Evolutionary conservation across 2,329 filamentous ascomycete genomes (phyloP), one percentile per base, ranked within the genome.

Genomic region (Fusarium austroafricanum): DNA sequence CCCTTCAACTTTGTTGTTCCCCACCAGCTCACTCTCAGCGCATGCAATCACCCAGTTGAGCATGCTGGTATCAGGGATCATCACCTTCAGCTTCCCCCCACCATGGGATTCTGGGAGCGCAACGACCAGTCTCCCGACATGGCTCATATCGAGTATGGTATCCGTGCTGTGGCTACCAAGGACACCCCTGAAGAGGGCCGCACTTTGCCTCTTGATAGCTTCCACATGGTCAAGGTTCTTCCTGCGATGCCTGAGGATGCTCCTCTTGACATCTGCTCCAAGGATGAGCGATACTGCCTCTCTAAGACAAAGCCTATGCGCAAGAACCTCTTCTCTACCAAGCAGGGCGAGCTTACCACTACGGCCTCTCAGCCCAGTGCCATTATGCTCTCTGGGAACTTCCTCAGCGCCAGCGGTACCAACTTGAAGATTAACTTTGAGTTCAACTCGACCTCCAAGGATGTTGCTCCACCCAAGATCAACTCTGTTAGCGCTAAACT

Each of bases 1-100:
- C 86, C 86, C n/a, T 86, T 89, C 78, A 77, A 86, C 77, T 89
- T 89, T 67, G 83, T 88, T 59, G 82, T 89, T 17, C 86, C 86
- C n/a, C 79, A 80, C 67, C 82, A 87, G 54, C 83, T 89, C 61
- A 88, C 86, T 18, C 79, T 88, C 49, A 82, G 81, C 60, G 85
- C 86, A 18, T 89, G 86, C 79, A 83, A 78, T 70, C 86, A 88
- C 77, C 69, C 75, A 28, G 80, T 82, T 54, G 76, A 79, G 39
- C 79, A 79, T 39, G 77, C 79, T n/a, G 77, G 77, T 45, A 79
- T 88, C 29, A 80, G 81, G 53, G 84, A 85, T 33, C 79, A 84
- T 45, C 86, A 89, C 76, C 76, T 86, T 38, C 80, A 82, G 14
- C 79, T 87, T 21, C 86, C 86, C 2, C 86, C 86, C 0, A 83